Evolutionary conservation across 345 rosid species (phyloP).

Genomic region (Eucalyptus caleyi): DNA sequence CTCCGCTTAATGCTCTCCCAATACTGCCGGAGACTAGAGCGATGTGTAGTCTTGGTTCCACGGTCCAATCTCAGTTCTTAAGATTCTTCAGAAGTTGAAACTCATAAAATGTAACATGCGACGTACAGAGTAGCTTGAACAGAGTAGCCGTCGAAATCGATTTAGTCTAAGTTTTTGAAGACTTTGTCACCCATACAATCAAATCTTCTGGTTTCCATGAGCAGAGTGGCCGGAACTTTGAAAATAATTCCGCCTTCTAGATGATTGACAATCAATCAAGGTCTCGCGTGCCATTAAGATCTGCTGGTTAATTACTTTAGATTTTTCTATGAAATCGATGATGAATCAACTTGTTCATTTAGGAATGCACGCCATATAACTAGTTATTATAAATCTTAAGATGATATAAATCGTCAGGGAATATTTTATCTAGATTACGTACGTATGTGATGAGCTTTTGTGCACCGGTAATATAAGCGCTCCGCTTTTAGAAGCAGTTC

Average conservation of each 20-base stretch:
- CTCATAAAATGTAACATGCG: too few species aligned
- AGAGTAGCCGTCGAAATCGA: background rate
- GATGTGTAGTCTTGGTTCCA: too few species aligned
- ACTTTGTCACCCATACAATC: background rate
- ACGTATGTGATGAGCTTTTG: background rate
- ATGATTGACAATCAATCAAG: background rate
- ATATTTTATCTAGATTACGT: background rate
- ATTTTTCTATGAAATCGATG: background rate
- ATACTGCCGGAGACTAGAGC: too few species aligned
- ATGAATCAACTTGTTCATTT: background rate
- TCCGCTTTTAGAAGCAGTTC: background rate
- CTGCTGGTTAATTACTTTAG: background rate
- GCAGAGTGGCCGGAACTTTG: background rate
- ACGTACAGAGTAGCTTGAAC: too few species aligned
- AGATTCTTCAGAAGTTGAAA: too few species aligned
- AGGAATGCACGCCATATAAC: background rate
- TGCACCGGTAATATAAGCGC: background rate
- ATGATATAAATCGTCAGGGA: fast-evolving
- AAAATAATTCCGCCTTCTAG: background rate
- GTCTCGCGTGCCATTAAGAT: background rate
- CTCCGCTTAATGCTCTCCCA: too few species aligned
- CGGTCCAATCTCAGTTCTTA: too few species aligned
- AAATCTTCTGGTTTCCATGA: background rate
- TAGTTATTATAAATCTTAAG: background rate
- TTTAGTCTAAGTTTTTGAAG: fast-evolving